phyloP scores from a whole-genome alignment of 2,329 filamentous ascomycete species.

The Talaromyces sp. region DNA sequence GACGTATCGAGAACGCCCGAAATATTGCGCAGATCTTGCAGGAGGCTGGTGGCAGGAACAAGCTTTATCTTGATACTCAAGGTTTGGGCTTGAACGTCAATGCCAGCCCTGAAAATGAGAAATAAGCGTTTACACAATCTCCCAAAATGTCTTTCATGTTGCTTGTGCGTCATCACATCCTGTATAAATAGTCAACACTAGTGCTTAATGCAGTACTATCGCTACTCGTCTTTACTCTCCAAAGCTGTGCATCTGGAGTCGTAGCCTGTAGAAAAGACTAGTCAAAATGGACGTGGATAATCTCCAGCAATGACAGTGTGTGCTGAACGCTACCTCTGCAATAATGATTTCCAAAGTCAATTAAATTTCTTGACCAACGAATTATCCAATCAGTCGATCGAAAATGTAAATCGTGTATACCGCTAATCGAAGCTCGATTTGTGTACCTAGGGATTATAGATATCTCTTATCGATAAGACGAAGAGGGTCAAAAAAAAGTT shows the following conservation, averaged over 20 bases:
- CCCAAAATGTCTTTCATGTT: slow-evolving; percentile 5
- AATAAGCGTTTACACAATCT: slow-evolving; percentile 10
- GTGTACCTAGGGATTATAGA: no score
- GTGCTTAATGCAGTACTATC: slow-evolving; percentile 18
- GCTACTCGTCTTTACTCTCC: slow-evolving; percentile 10
- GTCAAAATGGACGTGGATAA: no score
- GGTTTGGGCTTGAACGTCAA: slow-evolving; percentile 86
- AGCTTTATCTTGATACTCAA: slow-evolving; percentile 86
- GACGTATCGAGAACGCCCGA: slow-evolving; percentile 95
- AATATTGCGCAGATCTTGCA: slow-evolving; percentile 84
- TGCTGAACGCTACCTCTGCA: no score
- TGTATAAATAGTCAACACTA: slow-evolving; percentile 18
- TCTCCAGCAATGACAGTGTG: no score
- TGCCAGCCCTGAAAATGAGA: slow-evolving; percentile 23
- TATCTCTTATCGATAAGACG: slow-evolving; percentile 3
- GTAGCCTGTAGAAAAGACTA: no score
- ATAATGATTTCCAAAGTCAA: no score
- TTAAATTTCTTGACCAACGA: no score
- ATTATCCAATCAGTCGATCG: no score
- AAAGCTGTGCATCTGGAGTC: no score
- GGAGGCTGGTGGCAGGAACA: slow-evolving; percentile 79
- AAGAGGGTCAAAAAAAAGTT: background rate
- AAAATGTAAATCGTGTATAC: no score
- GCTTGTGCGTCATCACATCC: slow-evolving; percentile 9
- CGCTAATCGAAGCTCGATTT: no score